Evolutionary conservation across 768 basidiomycete genomes (phyloP).

Genomic region (Pisolithus marmoratus): DNA sequence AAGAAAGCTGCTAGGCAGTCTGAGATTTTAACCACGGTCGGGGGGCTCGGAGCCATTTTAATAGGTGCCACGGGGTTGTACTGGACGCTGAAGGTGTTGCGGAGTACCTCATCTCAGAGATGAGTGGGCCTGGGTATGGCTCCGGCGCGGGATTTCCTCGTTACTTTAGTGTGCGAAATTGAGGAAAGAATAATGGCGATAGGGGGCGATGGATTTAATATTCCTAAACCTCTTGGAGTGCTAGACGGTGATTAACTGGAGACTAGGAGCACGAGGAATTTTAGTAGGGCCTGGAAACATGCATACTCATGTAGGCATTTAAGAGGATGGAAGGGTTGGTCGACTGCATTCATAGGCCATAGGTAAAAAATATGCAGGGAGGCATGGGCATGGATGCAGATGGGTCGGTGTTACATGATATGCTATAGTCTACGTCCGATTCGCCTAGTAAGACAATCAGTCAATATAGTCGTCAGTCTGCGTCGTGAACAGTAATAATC

Average conservation of each 20-base stretch:
- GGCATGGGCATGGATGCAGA: constrained; percentile 13
- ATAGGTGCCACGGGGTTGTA: constrained; percentile 41
- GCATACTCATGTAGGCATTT: constrained; percentile 8
- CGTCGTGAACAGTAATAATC: constrained; percentile 21
- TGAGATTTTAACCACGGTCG: constrained; percentile 47
- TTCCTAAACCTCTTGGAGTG: constrained; percentile 12
- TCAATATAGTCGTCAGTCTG: constrained; percentile 30
- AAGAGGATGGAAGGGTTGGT: constrained; percentile 7
- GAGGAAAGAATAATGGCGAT: constrained; percentile 16
- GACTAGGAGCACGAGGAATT: constrained; percentile 28
- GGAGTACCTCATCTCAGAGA: constrained; percentile 19
- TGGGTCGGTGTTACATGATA: constrained; percentile 13
- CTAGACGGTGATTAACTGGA: constrained; percentile 32
- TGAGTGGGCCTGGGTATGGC: constrained; percentile 12
- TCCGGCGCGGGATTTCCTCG: constrained; percentile 26
- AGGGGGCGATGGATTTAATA: constrained; percentile 16
- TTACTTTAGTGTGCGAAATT: constrained; percentile 22
- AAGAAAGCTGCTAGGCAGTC: constrained; percentile 66
- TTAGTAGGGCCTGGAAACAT: constrained; percentile 16
- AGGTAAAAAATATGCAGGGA: constrained; percentile 26
- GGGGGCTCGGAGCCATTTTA: constrained; percentile 42
- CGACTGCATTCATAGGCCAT: constrained; percentile 25
- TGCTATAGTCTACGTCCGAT: constrained; percentile 29
- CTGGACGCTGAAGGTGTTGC: constrained; percentile 11
- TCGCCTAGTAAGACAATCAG: constrained; percentile 29